Base-by-base conservation (phyloP, 1,284 basidiomycete species). In the Ganoderma resinaceum region DNA sequence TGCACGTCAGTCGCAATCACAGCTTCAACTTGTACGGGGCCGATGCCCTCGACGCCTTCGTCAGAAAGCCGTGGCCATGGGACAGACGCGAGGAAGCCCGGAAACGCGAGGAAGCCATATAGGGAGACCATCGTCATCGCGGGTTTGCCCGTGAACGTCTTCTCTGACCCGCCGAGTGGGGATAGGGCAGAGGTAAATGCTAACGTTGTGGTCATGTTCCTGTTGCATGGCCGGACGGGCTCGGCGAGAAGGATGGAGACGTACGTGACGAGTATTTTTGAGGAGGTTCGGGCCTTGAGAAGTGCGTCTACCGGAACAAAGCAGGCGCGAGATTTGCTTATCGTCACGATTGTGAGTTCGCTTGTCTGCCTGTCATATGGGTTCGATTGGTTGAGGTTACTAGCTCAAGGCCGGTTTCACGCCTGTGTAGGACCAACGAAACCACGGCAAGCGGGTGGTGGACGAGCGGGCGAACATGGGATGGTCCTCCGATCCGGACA, bases 401-500 rank as follows among this genome's bases (percentile, higher is more conserved):
- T n/a, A n/a, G 57, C n/a, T 20, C 14, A n/a, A 26, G 16, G 26
- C 53, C 14, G 33, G 57, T 42, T 33, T 23, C 42, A 12, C 26
- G n/a, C n/a, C n/a, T n/a, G 20, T 61, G 11, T 70, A 94, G 93
- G 93, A 95, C 73, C 92, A 94, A 73, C 85, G 93, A 3, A 95
- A 95, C 74, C 94, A 95, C 71, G 94, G 93, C 7, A 78, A 79
- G 57, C 82, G 94, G 38, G 76, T 88, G 16, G 78, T 89, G 3
- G 82, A 89, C 63, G 73, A 79, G 26, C 79, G 77, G 26, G 84
- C 86, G 18, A 94, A 94, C 75, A 75, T 86, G 33, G 84, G 81
- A 2, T 94, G 90, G 86, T 84, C 82, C 63, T 79, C 85, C 60
- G 78, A 82, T n/a, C 76, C 75, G 2, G 77, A 78, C 12, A 76